Conservation (phyloP, 2,329 filamentous ascomycete genomes). For the Neocatenulostroma microsporum region DNA sequence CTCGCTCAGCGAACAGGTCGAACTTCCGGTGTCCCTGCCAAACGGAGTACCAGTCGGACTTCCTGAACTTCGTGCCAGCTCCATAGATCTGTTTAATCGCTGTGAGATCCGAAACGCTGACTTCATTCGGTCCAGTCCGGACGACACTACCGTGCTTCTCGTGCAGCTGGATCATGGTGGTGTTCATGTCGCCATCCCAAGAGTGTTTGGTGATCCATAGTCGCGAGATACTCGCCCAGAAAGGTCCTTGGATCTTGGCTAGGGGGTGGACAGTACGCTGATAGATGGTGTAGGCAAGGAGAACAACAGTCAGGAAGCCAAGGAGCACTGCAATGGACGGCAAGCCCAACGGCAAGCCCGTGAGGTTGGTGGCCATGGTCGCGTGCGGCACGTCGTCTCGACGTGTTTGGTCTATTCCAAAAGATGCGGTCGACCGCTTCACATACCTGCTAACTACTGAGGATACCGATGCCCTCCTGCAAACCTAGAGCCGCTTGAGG, state of each 20-base stretch:
- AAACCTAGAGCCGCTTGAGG: too few species aligned
- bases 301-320: not conserved
- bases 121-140: conserved; percentile 26
- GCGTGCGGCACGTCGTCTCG: too few species aligned
- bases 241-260: conserved; percentile 22
- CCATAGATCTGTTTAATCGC: conserved; percentile 29
- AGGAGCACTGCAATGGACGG: not conserved
- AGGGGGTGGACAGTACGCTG: conserved; percentile 21
- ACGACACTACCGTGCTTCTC: conserved; percentile 25
- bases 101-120: conserved; percentile 22
- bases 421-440: too few species aligned
- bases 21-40: conserved; percentile 34
- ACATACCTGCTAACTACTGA: too few species aligned
- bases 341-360: not conserved
- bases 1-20: conserved; percentile 34
- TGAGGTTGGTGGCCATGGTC: not conserved
- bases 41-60: conserved; percentile 36
- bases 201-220: conserved; percentile 28
- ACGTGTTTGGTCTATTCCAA: too few species aligned
- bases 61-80: conserved; percentile 35
- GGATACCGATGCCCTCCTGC: too few species aligned
- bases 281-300: conserved; percentile 18
- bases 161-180: conserved; percentile 24
- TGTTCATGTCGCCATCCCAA: conserved; percentile 26
- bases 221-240: conserved; percentile 18